Evolutionary conservation across 352 stramenopile species (phyloP), one percentile per base, ranked within the genome.

Genomic region (Pythium aphanidermatum): DNA sequence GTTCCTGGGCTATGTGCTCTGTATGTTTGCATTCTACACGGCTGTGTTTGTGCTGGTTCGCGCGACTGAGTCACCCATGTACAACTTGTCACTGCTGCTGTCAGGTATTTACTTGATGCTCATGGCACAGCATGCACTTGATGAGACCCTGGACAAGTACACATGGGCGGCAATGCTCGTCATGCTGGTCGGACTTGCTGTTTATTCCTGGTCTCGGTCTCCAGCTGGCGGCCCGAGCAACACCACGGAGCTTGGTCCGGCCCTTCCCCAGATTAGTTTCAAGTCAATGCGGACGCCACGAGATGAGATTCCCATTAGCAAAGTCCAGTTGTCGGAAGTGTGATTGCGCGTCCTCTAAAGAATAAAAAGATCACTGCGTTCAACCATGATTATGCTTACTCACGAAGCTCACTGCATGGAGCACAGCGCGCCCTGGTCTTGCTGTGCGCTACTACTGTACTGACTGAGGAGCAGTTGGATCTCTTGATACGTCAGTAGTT

Each of bases 1-100:
- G 27, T 56, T 75, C 5, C 12, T 48, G 2, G 57, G 63, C 27
- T 73, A 77, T 48, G 48, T 62, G 19, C 32, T 57, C 12, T 48
- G 59, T 28, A 60, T 74, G 46, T 46, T 74, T 27, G 43, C 63
- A 8, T 71, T 77, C 30, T 77, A 80, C 51, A 32, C 58, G 6
- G 48, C 70, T 28, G 55, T 72, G 12, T 68, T 53, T 16, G 36
- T 70, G 27, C 43, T 72, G 10, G 52, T 63, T 16, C 51, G 60
- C 26, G 48, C 45, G 11, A 58, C 55, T 7, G 36, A 58, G 32
- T 60, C 65, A n/a, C 46, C 49, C 6, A 17, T 60, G 24, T 80
- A 74, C 57, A 73, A 66, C 16, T 23, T 72, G 6, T 65, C 60
- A 17, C 44, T 80, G 26, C 33, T 76, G 8, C 40, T 42, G 3